These are phyloP conservation scores for Ilyonectria robusta DNA, from an alignment of 2,329 filamentous ascomycete species.

Conservation along the genomic window DNA sequence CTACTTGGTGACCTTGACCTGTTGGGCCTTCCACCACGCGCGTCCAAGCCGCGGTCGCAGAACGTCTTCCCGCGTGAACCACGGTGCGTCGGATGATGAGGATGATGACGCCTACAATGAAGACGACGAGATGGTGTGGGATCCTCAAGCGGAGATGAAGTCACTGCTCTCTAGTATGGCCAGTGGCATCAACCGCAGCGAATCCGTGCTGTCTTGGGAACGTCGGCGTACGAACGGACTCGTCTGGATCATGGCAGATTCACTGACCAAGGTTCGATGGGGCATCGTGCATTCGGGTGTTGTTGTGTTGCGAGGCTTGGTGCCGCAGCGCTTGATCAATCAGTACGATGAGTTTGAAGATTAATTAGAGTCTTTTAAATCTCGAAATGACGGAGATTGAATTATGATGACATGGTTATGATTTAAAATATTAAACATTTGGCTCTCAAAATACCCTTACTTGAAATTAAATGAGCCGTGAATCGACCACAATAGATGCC, in stretches of 20 bases:
- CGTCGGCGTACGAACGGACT: constrained; percentile 66
- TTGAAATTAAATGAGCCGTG: too few species aligned
- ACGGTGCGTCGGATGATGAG: constrained; percentile 2
- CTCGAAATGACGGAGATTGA: neutral
- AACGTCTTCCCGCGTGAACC: neutral
- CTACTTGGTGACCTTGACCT: constrained; percentile 70
- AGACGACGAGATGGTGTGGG: constrained; percentile 66
- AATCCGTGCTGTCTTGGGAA: constrained; percentile 55
- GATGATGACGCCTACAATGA: constrained; percentile 46
- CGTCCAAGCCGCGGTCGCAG: constrained; percentile 30
- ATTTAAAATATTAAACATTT: neutral
- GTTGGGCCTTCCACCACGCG: constrained; percentile 70
- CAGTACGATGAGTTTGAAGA: constrained; percentile 40
- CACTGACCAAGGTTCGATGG: constrained; percentile 71
- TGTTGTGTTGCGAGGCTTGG: constrained; percentile 63
- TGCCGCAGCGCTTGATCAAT: constrained; percentile 50
- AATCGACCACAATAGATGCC: too few species aligned
- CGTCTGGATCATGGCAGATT: constrained; percentile 68
- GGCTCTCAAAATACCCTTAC: neutral
- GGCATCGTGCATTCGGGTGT: constrained; percentile 74
- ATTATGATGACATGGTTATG: neutral
- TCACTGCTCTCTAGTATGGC: constrained; percentile 57
- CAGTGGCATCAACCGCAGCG: constrained; percentile 36
- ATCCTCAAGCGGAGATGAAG: constrained; percentile 64
- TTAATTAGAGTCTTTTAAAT: constrained; percentile 3